Conservation (phyloP, 441 rosid species). For the Gossypium aridum region DNA sequence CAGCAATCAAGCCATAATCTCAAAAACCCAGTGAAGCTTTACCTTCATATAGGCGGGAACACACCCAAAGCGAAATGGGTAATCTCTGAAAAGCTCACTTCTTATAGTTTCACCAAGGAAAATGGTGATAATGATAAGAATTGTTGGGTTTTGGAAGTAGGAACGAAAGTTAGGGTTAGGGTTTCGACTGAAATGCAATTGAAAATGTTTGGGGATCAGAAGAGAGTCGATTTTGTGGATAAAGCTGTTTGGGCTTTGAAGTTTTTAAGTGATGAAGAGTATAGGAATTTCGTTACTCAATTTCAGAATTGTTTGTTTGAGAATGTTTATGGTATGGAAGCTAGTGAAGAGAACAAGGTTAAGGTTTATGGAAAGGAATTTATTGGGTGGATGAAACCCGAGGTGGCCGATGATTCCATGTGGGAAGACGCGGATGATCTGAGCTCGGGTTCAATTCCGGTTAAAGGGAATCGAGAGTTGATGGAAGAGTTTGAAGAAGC, state of each 20-base stretch:
- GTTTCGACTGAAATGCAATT: slow-evolving; percentile 56
- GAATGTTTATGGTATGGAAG: slow-evolving; percentile 47
- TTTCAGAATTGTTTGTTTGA: slow-evolving; percentile 59
- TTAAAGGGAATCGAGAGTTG: slow-evolving; percentile 25
- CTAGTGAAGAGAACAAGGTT: slow-evolving; percentile 45
- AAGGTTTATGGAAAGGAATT: slow-evolving; percentile 69
- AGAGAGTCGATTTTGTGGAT: slow-evolving; percentile 55
- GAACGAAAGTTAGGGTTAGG: slow-evolving; percentile 45
- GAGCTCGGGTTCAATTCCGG: slow-evolving; percentile 24
- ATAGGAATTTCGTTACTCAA: slow-evolving; percentile 44
- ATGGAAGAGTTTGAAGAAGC: slow-evolving; percentile 65
- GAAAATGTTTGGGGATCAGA: slow-evolving; percentile 65
- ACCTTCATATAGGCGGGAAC: slow-evolving; percentile 60
- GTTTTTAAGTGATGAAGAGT: slow-evolving; percentile 45
- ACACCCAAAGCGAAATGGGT: slow-evolving; percentile 67
- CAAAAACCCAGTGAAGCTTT: slow-evolving; percentile 56
- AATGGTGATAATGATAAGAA: slow-evolving; percentile 24
- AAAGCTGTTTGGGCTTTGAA: slow-evolving; percentile 69
- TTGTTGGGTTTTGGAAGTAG: slow-evolving; percentile 52
- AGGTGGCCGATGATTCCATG: slow-evolving; percentile 60
- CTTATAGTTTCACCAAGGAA: slow-evolving; percentile 33
- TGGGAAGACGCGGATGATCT: slow-evolving; percentile 61
- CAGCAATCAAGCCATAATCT: slow-evolving; percentile 14
- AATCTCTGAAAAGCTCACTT: slow-evolving; percentile 40
- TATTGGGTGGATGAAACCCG: slow-evolving; percentile 62